Evolutionary conservation across 2,329 filamentous ascomycete genomes (phyloP).

Genomic region (Fusarium multiceps): DNA sequence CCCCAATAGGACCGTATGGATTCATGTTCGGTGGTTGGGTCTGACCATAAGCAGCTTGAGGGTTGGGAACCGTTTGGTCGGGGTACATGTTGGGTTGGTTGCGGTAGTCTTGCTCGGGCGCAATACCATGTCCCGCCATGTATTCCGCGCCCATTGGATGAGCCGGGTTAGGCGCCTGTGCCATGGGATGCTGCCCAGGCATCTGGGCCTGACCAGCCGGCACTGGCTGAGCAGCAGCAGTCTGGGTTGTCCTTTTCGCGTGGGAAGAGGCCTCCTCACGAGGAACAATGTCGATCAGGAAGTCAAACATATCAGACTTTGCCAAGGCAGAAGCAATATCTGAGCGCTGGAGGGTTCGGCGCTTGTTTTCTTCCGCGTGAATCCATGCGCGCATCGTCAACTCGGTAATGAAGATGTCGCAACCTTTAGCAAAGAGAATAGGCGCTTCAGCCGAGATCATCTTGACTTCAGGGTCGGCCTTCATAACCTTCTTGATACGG

Average conservation of each 20-base stretch:
- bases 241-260: slow-evolving; percentile 77
- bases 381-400: slow-evolving; percentile 99
- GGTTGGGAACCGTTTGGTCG: slow-evolving; percentile 79
- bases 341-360: slow-evolving; percentile 91
- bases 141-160: slow-evolving; percentile 73
- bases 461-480: slow-evolving; percentile 98
- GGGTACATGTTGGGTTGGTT: slow-evolving; percentile 84
- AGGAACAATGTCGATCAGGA: slow-evolving; percentile 97
- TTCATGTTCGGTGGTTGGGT: slow-evolving; percentile 72
- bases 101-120: slow-evolving; percentile 81
- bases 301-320: slow-evolving; percentile 99
- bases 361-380: slow-evolving; percentile 98
- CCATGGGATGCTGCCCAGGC: slow-evolving; percentile 63
- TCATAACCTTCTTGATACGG: slow-evolving; percentile 99
- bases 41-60: slow-evolving; percentile 79
- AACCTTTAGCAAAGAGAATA: slow-evolving; percentile 97
- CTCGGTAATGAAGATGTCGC: slow-evolving; percentile 99
- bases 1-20: slow-evolving; percentile 78
- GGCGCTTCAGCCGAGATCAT: slow-evolving; percentile 99
- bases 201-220: slow-evolving; percentile 64
- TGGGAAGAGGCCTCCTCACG: slow-evolving; percentile 91
- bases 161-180: slow-evolving; percentile 67
- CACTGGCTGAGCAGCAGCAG: slow-evolving; percentile 57
- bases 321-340: slow-evolving; percentile 96
- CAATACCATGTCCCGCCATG: slow-evolving; percentile 71